phyloP scores from a whole-genome alignment of 1,139 yeast genomes.

The Kodamaea sp. region DNA sequence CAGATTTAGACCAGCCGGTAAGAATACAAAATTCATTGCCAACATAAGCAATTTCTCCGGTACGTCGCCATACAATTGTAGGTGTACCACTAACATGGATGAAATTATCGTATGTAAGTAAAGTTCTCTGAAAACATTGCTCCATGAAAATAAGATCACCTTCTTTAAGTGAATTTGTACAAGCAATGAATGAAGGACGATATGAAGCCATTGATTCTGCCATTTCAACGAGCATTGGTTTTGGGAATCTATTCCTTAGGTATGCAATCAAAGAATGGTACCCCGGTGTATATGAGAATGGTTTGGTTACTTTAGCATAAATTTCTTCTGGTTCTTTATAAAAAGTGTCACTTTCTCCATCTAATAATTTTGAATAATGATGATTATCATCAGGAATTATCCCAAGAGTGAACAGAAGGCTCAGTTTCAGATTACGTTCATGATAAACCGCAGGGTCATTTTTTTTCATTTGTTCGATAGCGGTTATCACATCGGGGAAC shows the following conservation, averaged over 20 bases:
- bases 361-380: slow-evolving; percentile 20
- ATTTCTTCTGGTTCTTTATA: slow-evolving; percentile 76
- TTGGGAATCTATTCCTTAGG: slow-evolving; percentile 65
- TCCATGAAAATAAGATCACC: slow-evolving; percentile 94
- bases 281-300: slow-evolving; percentile 88
- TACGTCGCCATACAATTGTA: slow-evolving; percentile 90
- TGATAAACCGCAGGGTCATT: slow-evolving; percentile 40
- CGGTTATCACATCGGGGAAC: slow-evolving; percentile 55
- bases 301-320: slow-evolving; percentile 66
- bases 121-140: slow-evolving; percentile 89
- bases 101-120: slow-evolving; percentile 83
- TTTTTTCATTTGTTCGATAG: slow-evolving; percentile 41
- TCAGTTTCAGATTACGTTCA: slow-evolving; percentile 41
- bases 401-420: slow-evolving; percentile 55
- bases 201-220: slow-evolving; percentile 87
- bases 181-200: slow-evolving; percentile 88
- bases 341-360: slow-evolving; percentile 17
- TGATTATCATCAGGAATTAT: slow-evolving; percentile 38
- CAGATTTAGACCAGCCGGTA: slow-evolving; percentile 84
- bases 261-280: slow-evolving; percentile 79
- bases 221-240: slow-evolving; percentile 70
- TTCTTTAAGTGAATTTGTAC: slow-evolving; percentile 81
- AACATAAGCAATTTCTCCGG: slow-evolving; percentile 92
- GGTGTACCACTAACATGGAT: slow-evolving; percentile 88
- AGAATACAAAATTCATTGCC: slow-evolving; percentile 87